Conservation (phyloP, 805 yeast species). For the Metschnikowia cubensis region DNA sequence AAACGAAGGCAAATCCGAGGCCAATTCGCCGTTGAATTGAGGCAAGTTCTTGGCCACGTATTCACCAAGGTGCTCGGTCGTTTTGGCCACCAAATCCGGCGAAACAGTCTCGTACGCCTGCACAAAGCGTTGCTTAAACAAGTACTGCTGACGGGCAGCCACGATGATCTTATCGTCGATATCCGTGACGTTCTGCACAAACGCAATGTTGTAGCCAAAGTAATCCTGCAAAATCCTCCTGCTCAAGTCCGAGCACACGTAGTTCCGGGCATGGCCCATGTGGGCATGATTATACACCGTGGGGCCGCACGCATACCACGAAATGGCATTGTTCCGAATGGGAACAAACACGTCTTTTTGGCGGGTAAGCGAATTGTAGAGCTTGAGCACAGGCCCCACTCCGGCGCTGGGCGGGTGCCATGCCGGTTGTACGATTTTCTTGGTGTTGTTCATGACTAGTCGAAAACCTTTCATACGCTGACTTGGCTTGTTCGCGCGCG, state of each 20-base stretch:
- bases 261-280: conserved; percentile 98
- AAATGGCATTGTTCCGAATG: conserved; percentile 54
- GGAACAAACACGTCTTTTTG: conserved; percentile 79
- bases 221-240: conserved; percentile 86
- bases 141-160: conserved; percentile 85
- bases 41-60: conserved; percentile 57
- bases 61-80: conserved; percentile 40
- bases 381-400: conserved; percentile 41
- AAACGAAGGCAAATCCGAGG: conserved; percentile 50
- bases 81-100: conserved; percentile 34
- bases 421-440: conserved; percentile 35
- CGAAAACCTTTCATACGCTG: conserved; percentile 6
- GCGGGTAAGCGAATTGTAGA: conserved; percentile 83
- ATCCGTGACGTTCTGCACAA: conserved; percentile 97
- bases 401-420: conserved; percentile 26
- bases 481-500: background rate
- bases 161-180: conserved; percentile 95
- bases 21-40: conserved; percentile 27
- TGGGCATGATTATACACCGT: conserved; percentile 95
- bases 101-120: conserved; percentile 26
- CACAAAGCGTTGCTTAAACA: conserved; percentile 59
- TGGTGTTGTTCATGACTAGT: conserved; percentile 23
- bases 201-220: conserved; percentile 82
- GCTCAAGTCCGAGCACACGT: conserved; percentile 90
- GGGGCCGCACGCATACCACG: conserved; percentile 99